Evolutionary conservation across 2,329 filamentous ascomycete species (phyloP).

Genomic region (Endothia cerciana): DNA sequence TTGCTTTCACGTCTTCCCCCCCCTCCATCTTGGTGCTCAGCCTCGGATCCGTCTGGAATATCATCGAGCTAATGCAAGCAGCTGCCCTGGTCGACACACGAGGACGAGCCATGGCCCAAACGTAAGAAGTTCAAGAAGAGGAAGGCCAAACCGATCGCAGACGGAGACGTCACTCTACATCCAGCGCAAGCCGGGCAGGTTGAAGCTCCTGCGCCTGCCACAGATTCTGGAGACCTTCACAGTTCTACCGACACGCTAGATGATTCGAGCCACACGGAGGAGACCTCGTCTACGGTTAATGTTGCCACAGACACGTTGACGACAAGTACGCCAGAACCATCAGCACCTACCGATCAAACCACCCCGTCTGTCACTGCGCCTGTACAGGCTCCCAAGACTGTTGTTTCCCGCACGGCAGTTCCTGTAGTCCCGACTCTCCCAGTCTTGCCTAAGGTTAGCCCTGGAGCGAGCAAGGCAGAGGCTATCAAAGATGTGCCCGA

Average conservation of each 20-base stretch:
- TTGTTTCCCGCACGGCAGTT: constrained; percentile 40
- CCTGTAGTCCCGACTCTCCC: constrained; percentile 53
- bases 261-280: constrained; percentile 17
- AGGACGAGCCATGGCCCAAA: constrained; percentile 23
- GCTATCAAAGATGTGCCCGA: constrained; percentile 32
- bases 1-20: not conserved
- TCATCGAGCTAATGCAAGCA: constrained; percentile 24
- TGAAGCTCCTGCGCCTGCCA: not conserved
- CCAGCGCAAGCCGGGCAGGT: constrained; percentile 5
- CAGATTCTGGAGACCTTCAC: not conserved
- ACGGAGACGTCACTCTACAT: constrained; percentile 17
- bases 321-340: constrained; percentile 22
- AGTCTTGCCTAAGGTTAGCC: constrained; percentile 45
- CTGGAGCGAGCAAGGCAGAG: constrained; percentile 23
- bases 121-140: constrained; percentile 26
- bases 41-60: not conserved
- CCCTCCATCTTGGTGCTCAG: not conserved
- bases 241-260: constrained; percentile 13
- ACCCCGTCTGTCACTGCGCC: constrained; percentile 31
- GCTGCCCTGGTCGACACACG: constrained; percentile 27
- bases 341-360: constrained; percentile 1
- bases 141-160: constrained; percentile 18
- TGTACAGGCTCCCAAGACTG: constrained; percentile 36
- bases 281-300: constrained; percentile 18
- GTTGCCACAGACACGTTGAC: constrained; percentile 19